These are phyloP conservation scores for Vicia sativa DNA, from an alignment of 306 rosid species.

Conservation along the genomic window DNA sequence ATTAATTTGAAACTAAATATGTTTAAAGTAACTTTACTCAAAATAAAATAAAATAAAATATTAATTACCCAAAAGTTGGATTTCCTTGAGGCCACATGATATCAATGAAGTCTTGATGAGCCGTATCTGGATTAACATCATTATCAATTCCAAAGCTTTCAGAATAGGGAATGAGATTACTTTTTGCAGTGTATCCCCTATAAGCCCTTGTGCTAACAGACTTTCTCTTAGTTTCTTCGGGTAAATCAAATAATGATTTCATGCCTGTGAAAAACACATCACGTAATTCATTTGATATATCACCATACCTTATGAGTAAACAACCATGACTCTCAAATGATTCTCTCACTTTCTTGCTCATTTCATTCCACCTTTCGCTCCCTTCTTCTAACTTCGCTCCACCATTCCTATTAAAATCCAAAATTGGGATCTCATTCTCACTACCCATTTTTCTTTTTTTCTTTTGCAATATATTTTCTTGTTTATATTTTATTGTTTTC, in stretches of 20 bases:
- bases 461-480: neutral
- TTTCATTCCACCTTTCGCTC: slow-evolving; percentile 37
- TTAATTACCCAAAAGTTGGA: slow-evolving; percentile 44
- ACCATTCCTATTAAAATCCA: slow-evolving; percentile 16
- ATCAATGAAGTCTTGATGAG: slow-evolving; percentile 44
- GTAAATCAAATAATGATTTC: slow-evolving; percentile 54
- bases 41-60: neutral
- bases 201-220: slow-evolving; percentile 40
- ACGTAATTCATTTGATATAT: neutral
- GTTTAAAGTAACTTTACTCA: no score
- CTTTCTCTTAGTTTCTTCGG: slow-evolving; percentile 53
- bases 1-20: no score
- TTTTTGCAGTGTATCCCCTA: slow-evolving; percentile 41
- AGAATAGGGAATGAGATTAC: slow-evolving; percentile 33
- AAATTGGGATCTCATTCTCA: slow-evolving; percentile 28
- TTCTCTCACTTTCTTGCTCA: slow-evolving; percentile 53
- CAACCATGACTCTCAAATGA: slow-evolving; percentile 51
- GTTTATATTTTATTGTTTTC: no score
- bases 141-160: slow-evolving; percentile 57
- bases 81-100: slow-evolving; percentile 69
- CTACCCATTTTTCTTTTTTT: slow-evolving; percentile 1
- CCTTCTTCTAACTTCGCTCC: slow-evolving; percentile 29
- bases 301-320: slow-evolving; percentile 31
- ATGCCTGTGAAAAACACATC: slow-evolving; percentile 38
- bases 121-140: neutral